These are phyloP conservation scores for Sisymbrium irio DNA, from an alignment of 345 rosid genomes.

Conservation along the genomic window DNA sequence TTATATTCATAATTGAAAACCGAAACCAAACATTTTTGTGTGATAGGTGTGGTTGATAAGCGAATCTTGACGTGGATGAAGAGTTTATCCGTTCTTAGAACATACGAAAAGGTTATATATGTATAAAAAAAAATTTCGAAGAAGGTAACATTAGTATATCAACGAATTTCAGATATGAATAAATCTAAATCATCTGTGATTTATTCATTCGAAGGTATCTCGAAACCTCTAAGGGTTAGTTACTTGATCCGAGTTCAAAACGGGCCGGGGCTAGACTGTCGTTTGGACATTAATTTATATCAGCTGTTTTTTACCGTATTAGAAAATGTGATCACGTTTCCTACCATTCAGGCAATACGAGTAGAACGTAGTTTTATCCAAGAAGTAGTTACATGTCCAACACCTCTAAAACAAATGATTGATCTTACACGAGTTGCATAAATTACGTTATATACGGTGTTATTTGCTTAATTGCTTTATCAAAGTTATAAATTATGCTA, in stretches of 20 bases:
- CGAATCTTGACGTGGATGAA: background rate
- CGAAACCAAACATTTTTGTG: background rate
- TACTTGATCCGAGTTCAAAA: background rate
- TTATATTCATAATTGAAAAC: background rate
- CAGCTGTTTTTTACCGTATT: background rate
- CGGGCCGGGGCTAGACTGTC: background rate
- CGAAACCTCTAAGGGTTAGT: background rate
- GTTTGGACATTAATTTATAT: background rate
- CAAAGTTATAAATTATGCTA: background rate
- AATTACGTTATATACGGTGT: background rate
- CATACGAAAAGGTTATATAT: too few relatives aligned
- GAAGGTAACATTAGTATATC: background rate
- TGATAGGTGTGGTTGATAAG: background rate
- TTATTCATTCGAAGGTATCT: background rate
- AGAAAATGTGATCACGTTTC: background rate
- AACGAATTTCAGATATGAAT: background rate
- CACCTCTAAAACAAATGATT: background rate
- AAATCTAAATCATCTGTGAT: background rate
- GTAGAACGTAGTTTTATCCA: background rate
- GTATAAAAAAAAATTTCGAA: too few relatives aligned
- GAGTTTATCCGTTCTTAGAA: background rate
- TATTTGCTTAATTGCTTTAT: background rate
- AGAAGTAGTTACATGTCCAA: background rate
- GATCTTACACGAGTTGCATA: background rate
- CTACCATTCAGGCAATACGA: background rate